phyloP scores from a whole-genome alignment of 495 filamentous ascomycete genomes.

The Elasticomyces elasticus region DNA sequence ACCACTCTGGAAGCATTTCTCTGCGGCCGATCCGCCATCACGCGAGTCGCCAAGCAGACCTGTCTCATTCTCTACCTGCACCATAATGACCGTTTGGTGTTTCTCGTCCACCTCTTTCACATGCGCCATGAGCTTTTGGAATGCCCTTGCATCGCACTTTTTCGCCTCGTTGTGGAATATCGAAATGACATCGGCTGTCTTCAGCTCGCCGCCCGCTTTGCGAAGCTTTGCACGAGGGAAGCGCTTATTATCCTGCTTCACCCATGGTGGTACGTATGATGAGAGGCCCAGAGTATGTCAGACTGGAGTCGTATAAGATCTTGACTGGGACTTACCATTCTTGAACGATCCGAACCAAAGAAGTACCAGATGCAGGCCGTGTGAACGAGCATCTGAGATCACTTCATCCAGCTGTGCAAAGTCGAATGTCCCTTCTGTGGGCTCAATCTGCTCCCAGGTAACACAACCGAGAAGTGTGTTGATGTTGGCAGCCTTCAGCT shows the following conservation, averaged over 20 bases:
- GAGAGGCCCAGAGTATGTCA: no score
- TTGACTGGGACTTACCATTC: conserved; percentile 34
- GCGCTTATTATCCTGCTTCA: conserved; percentile 37
- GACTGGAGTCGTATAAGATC: neutral
- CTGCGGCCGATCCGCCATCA: conserved; percentile 33
- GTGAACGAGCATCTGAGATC: conserved; percentile 33
- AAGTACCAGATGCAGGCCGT: conserved; percentile 37
- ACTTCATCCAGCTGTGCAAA: conserved; percentile 38
- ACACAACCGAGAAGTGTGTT: conserved; percentile 45
- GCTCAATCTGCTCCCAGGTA: conserved; percentile 43
- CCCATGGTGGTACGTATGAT: conserved; percentile 37
- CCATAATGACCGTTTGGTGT: conserved; percentile 40
- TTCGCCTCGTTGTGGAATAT: conserved; percentile 24
- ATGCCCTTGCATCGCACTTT: conserved; percentile 34
- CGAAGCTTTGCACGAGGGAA: conserved; percentile 34
- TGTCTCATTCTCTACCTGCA: conserved; percentile 43
- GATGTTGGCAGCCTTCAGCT: conserved; percentile 34
- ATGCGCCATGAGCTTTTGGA: conserved; percentile 32
- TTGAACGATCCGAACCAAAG: conserved; percentile 47
- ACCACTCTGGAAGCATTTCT: conserved; percentile 27
- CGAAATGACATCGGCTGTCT: conserved; percentile 10
- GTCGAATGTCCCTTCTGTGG: conserved; percentile 37
- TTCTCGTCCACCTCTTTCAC: conserved; percentile 34
- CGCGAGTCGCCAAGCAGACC: conserved; percentile 40
- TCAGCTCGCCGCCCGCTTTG: conserved; percentile 1